These are phyloP conservation scores for Syncephalis fuscata DNA, from an alignment of 371 early-diverging fungal genomes.

Conservation along the genomic window DNA sequence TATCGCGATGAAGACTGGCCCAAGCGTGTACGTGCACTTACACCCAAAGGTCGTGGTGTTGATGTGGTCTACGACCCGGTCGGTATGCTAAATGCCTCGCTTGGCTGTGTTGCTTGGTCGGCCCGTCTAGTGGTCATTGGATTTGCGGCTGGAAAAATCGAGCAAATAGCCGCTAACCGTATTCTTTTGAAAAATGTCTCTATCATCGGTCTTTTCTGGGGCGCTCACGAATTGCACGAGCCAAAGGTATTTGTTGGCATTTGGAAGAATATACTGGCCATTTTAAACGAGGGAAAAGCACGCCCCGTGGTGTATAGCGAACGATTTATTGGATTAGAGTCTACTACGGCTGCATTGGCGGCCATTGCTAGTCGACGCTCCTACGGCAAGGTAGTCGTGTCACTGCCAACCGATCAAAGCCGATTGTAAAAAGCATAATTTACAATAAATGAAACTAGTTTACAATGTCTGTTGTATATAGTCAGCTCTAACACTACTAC, in stretches of 20 bases:
- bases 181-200: slow-evolving; percentile 70
- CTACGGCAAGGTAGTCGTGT: slow-evolving; percentile 65
- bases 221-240: slow-evolving; percentile 50
- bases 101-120: slow-evolving; percentile 73
- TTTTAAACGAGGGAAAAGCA: slow-evolving; percentile 39
- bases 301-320: slow-evolving; percentile 54
- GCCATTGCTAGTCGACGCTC: slow-evolving; percentile 54
- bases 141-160: slow-evolving; percentile 69
- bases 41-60: slow-evolving; percentile 38
- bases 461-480: no score
- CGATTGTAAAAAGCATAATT: no score
- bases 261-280: slow-evolving; percentile 50
- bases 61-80: slow-evolving; percentile 70
- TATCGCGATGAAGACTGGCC: slow-evolving; percentile 67
- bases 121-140: slow-evolving; percentile 75
- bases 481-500: no score
- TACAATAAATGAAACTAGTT: no score
- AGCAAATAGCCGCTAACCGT: slow-evolving; percentile 64
- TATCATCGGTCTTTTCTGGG: slow-evolving; percentile 60
- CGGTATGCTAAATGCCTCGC: slow-evolving; percentile 46
- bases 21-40: slow-evolving; percentile 48
- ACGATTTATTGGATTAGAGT: slow-evolving; percentile 41
- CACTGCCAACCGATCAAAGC: background rate
- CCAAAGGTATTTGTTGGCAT: slow-evolving; percentile 39
- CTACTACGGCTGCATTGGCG: slow-evolving; percentile 43